These are phyloP conservation scores for Suzukiozyma palmioleophila DNA, from an alignment of 1,139 yeast genomes.

Conservation along the genomic window DNA sequence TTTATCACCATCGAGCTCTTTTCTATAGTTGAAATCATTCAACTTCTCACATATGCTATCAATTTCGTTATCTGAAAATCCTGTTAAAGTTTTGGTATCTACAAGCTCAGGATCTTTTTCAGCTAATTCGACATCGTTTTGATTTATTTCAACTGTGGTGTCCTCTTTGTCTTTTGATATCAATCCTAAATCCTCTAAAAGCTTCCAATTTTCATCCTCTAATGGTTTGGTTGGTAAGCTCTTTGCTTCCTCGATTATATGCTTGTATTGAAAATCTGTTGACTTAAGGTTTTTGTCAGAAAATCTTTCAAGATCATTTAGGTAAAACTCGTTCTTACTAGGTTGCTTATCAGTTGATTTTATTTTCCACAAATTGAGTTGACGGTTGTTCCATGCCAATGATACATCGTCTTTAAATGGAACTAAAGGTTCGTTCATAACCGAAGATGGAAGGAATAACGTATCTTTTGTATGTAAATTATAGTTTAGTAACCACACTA, in stretches of 20 bases:
- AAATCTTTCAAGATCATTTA: conserved; percentile 19
- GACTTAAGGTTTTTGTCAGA: conserved; percentile 16
- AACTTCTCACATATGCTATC: conserved; percentile 14
- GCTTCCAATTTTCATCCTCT: conserved; percentile 18
- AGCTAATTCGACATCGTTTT: conserved; percentile 2
- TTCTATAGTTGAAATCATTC: conserved; percentile 11
- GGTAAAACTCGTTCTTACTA: conserved; percentile 8
- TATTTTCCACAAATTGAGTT: conserved; percentile 19
- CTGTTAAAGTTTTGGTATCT: conserved; percentile 2
- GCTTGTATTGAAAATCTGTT: conserved; percentile 13
- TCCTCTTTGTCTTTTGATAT: conserved; percentile 8
- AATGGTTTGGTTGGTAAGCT: conserved; percentile 4
- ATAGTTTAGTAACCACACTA: conserved; percentile 36
- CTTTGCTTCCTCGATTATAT: conserved; percentile 14
- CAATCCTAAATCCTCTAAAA: conserved; percentile 19
- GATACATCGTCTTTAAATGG: conserved; percentile 32
- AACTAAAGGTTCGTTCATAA: conserved; percentile 5
- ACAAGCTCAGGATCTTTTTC: conserved; percentile 3
- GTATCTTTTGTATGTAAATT: conserved; percentile 25
- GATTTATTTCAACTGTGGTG: conserved; percentile 8
- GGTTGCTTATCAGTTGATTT: conserved; percentile 4
- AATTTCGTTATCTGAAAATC: conserved; percentile 9
- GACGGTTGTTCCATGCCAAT: conserved; percentile 31
- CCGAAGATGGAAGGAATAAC: conserved; percentile 16
- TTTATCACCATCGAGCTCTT: conserved; percentile 11